Conservation (phyloP, 768 basidiomycete genomes). For the Leccinum obscurum region DNA sequence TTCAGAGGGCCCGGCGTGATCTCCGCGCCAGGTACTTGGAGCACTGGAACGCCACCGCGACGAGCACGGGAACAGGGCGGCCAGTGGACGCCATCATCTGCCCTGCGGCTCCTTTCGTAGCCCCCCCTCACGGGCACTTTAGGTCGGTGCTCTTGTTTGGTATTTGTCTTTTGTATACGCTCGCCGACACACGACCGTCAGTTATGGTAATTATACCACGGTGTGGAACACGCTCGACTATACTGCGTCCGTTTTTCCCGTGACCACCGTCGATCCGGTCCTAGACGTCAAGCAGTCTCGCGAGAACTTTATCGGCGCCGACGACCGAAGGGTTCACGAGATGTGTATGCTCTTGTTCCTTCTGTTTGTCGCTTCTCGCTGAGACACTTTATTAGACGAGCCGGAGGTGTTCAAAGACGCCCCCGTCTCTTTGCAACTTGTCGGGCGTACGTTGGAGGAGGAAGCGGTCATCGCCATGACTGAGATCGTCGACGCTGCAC, state of each 20-base stretch:
- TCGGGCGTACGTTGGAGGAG: constrained; percentile 72
- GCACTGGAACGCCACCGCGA: constrained; percentile 57
- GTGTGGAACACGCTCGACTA: constrained; percentile 74
- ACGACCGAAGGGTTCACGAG: constrained; percentile 52
- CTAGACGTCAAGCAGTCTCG: constrained; percentile 49
- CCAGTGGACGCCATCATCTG: constrained; percentile 76
- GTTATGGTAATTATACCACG: constrained; percentile 54
- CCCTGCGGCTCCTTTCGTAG: constrained; percentile 59
- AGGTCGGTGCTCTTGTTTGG: constrained; percentile 36
- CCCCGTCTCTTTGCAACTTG: constrained; percentile 64
- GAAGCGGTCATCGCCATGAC: constrained; percentile 72
- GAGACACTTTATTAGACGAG: constrained; percentile 44
- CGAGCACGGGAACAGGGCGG: constrained; percentile 61
- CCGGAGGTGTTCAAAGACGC: constrained; percentile 55
- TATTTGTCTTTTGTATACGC: background rate
- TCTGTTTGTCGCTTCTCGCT: background rate
- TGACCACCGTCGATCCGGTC: constrained; percentile 54
- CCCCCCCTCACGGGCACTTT: constrained; percentile 63
- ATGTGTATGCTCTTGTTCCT: constrained; percentile 44
- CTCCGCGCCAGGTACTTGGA: constrained; percentile 59
- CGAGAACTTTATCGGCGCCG: constrained; percentile 45
- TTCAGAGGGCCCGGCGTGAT: constrained; percentile 48
- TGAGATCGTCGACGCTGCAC: constrained; percentile 59
- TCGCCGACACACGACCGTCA: constrained; percentile 22
- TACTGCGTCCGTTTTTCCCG: constrained; percentile 60